Percentiles rank a stretch among this genome's conserved stretches.
phyloP scores from a whole-genome alignment of 352 stramenopile genomes.

The Pythium dissotocum region DNA sequence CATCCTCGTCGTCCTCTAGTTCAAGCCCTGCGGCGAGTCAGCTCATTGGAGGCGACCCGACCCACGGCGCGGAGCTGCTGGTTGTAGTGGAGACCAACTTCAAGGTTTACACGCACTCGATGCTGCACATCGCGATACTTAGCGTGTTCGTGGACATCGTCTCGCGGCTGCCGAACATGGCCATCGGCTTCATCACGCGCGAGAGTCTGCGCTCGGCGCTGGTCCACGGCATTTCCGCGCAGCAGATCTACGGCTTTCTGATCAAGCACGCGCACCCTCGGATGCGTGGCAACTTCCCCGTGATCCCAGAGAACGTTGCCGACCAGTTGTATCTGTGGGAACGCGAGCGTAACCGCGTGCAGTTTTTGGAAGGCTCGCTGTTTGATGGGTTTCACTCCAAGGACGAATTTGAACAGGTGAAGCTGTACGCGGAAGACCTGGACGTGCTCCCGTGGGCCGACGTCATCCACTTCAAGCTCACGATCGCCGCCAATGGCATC shows the following conservation, averaged over 20 bases:
- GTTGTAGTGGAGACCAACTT: conserved; percentile 92
- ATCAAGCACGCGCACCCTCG: conserved; percentile 88
- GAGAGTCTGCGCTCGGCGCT: conserved; percentile 89
- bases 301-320: conserved; percentile 89
- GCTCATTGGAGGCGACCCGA: conserved; percentile 12
- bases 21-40: too few relatives aligned
- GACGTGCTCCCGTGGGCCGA: conserved; percentile 85
- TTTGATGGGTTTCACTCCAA: conserved; percentile 87
- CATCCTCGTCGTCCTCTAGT: too few relatives aligned
- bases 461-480: conserved; percentile 78
- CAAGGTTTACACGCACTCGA: conserved; percentile 90
- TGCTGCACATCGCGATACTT: conserved; percentile 92
- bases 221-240: conserved; percentile 88
- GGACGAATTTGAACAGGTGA: conserved; percentile 83
- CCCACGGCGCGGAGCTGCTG: conserved; percentile 16
- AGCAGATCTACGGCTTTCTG: conserved; percentile 92
- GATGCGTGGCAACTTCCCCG: conserved; percentile 67
- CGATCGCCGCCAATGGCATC: conserved; percentile 59
- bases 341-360: conserved; percentile 86
- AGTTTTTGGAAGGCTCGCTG: conserved; percentile 80
- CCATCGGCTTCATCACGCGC: conserved; percentile 91
- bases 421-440: conserved; percentile 59
- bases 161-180: conserved; percentile 86
- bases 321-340: conserved; percentile 93
- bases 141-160: conserved; percentile 91